phyloP scores from a whole-genome alignment of 2,329 filamentous ascomycete species.

The Neopestalotiopsis clavispora region DNA sequence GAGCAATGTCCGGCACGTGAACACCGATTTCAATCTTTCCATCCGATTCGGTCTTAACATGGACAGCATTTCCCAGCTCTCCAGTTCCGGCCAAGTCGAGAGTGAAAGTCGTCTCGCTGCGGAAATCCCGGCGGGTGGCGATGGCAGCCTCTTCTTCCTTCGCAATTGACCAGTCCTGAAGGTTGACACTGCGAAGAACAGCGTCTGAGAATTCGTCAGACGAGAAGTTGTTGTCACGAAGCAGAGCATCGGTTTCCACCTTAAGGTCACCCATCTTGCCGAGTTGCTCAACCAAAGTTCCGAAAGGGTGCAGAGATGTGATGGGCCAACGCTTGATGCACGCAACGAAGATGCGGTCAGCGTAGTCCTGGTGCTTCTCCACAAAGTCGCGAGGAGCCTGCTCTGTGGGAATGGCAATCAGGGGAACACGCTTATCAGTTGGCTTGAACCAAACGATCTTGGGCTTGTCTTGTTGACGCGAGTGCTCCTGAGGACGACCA shows the following conservation, averaged over 20 bases:
- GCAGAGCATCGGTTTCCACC: conserved; percentile 95
- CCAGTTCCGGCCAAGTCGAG: conserved; percentile 88
- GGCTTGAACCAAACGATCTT: conserved; percentile 99
- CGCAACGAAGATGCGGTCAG: conserved; percentile 96
- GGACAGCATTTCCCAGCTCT: conserved; percentile 90
- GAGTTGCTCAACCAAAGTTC: conserved; percentile 94
- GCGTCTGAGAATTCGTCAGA: conserved; percentile 98
- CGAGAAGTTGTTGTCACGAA: conserved; percentile 98
- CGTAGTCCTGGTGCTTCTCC: conserved; percentile 97
- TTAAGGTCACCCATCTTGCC: conserved; percentile 97
- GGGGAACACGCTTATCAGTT: conserved; percentile 95
- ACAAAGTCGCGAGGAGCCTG: conserved; percentile 98
- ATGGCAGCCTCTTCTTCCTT: conserved; percentile 81
- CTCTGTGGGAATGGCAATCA: conserved; percentile 98
- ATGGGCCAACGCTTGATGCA: conserved; percentile 99
- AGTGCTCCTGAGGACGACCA: conserved; percentile 70
- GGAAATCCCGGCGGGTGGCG: conserved; percentile 84
- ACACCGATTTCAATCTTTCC: conserved; percentile 93
- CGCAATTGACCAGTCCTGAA: conserved; percentile 87
- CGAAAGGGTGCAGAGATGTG: conserved; percentile 98
- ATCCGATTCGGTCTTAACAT: conserved; percentile 83
- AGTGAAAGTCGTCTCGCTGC: conserved; percentile 86
- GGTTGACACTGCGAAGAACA: conserved; percentile 88
- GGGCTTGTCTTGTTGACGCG: conserved; percentile 90
- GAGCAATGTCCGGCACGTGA: conserved; percentile 91